Conservation (phyloP, 768 basidiomycete species). For the Suillus clintonianus region DNA sequence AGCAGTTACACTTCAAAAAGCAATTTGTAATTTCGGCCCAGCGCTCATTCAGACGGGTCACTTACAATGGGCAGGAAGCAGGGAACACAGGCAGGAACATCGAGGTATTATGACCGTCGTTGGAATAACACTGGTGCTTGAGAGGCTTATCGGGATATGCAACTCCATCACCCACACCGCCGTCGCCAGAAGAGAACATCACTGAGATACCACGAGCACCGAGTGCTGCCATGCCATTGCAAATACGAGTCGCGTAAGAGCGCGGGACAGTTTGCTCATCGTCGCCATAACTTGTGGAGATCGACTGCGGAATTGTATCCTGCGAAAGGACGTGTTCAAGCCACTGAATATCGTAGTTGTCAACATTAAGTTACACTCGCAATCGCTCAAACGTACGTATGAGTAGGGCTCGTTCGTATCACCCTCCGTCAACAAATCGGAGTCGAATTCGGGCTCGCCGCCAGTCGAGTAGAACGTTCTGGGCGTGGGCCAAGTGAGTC, state of each 20-base stretch:
- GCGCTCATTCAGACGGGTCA: not conserved
- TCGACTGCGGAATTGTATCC: constrained; percentile 51
- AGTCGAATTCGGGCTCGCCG: constrained; percentile 59
- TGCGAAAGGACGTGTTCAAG: constrained; percentile 55
- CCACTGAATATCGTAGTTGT: constrained; percentile 45
- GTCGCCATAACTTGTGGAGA: constrained; percentile 75
- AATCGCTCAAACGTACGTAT: constrained; percentile 32
- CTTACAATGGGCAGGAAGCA: constrained; percentile 58
- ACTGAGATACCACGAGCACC: constrained; percentile 71
- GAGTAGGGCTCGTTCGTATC: constrained; percentile 54
- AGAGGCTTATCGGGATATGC: constrained; percentile 42
- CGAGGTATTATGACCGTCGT: constrained; percentile 57
- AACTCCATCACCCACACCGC: constrained; percentile 68
- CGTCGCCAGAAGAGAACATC: constrained; percentile 66
- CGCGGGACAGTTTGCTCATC: constrained; percentile 73
- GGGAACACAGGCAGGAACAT: constrained; percentile 67
- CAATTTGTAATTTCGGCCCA: not conserved
- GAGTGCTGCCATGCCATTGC: constrained; percentile 61
- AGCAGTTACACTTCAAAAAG: constrained; percentile 57
- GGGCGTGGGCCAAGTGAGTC: constrained; percentile 62
- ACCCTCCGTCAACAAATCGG: constrained; percentile 42
- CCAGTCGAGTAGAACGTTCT: constrained; percentile 62
- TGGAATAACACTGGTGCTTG: constrained; percentile 54
- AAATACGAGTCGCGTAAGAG: constrained; percentile 58
- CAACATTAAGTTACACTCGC: not conserved